Conservation (phyloP, 148 eudicot species). For the Amaranthus hypochondriacus region DNA sequence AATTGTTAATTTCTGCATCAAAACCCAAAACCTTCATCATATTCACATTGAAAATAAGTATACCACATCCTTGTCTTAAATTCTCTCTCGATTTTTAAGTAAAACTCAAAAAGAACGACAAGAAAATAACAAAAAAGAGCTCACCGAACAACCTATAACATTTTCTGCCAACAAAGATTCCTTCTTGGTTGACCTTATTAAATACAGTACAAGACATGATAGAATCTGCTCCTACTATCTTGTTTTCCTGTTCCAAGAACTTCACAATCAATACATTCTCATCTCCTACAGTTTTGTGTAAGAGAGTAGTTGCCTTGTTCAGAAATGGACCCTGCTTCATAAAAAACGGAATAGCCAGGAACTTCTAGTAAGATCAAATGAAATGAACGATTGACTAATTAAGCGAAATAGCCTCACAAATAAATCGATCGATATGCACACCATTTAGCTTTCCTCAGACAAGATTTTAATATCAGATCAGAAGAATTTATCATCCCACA, state of each 20-base stretch:
- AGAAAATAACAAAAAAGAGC: background rate
- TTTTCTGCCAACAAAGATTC: slow-evolving; percentile 53
- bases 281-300: slow-evolving; percentile 59
- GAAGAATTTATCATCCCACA: too few species aligned
- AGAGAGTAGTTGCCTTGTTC: slow-evolving; percentile 41
- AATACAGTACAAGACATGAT: slow-evolving; percentile 12
- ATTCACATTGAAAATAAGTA: background rate
- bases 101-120: too few species aligned
- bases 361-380: background rate
- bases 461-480: too few species aligned
- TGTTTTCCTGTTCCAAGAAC: slow-evolving; percentile 30
- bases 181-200: slow-evolving; percentile 32
- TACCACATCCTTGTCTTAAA: background rate
- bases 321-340: slow-evolving; percentile 51
- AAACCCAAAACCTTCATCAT: background rate
- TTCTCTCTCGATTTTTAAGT: background rate
- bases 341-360: background rate
- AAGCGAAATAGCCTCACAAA: background rate
- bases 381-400: background rate
- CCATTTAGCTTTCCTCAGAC: too few species aligned
- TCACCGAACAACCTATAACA: slow-evolving; percentile 56
- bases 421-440: background rate
- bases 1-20: background rate
- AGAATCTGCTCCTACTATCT: background rate
- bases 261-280: slow-evolving; percentile 60